Conservation (phyloP, 1,284 basidiomycete genomes). For the Athelia sp. region DNA sequence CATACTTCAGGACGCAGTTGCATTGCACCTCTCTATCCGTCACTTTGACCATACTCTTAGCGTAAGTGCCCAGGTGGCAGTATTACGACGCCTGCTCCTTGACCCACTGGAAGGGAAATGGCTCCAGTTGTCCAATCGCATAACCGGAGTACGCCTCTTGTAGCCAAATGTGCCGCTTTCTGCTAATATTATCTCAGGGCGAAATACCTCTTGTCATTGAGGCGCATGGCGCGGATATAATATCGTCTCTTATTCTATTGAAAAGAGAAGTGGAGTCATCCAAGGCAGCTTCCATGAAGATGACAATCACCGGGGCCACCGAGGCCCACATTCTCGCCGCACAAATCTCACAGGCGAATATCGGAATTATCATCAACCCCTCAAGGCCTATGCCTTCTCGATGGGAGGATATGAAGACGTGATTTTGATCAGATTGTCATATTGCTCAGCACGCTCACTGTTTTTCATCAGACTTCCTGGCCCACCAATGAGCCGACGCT, state of each 20-base stretch:
- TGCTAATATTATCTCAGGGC: constrained; percentile 26
- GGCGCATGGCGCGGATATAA: constrained; percentile 66
- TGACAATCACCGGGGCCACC: constrained; percentile 64
- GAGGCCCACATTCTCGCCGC: constrained; percentile 77
- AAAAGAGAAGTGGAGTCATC: constrained; percentile 65
- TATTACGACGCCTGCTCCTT: constrained; percentile 59
- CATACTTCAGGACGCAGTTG: constrained; percentile 55
- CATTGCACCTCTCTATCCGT: constrained; percentile 52
- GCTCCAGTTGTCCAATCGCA: constrained; percentile 43
- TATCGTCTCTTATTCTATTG: constrained; percentile 70
- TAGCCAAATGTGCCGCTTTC: neutral
- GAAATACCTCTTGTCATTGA: constrained; percentile 51
- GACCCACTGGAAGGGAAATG: constrained; percentile 37
- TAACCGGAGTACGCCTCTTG: constrained; percentile 33
- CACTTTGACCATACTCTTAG: constrained; percentile 23
- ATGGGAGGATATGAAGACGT: constrained; percentile 63
- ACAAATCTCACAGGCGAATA: constrained; percentile 63
- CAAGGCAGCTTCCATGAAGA: constrained; percentile 34
- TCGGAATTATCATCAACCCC: constrained; percentile 59
- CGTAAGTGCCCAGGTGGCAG: constrained; percentile 40
- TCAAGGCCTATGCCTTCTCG: constrained; percentile 25
- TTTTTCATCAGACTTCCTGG: constrained; percentile 49
- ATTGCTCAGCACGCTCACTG: constrained; percentile 27
- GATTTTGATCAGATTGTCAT: constrained; percentile 21
- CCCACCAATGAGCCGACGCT: constrained; percentile 60